Percentiles rank a stretch among this genome's conserved stretches.
These are phyloP conservation scores for Zanthoxylum bungeanum DNA, from an alignment of 345 rosid species.

Conservation along the genomic window DNA sequence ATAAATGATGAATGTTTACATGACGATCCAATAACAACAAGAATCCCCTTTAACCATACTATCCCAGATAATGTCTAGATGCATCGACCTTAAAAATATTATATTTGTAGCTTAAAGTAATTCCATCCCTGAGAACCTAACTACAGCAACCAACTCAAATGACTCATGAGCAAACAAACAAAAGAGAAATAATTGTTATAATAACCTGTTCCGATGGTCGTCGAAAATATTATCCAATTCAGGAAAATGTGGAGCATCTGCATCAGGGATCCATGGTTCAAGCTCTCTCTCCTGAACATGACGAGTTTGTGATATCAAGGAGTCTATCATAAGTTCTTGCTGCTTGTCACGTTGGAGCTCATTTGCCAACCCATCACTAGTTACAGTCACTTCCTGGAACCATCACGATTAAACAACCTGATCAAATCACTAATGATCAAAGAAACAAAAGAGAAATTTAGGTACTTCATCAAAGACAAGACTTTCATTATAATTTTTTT, in stretches of 20 bases:
- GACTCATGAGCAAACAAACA: not conserved
- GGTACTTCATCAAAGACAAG: not conserved
- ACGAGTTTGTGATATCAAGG: conserved; percentile 65
- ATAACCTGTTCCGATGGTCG: conserved; percentile 60
- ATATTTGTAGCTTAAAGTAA: not conserved
- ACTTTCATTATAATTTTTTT: not conserved
- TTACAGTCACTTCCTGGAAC: conserved; percentile 73
- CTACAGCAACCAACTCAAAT: not conserved
- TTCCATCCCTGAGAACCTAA: not conserved
- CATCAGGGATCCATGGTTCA: conserved; percentile 84
- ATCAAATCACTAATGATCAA: conserved; percentile 1
- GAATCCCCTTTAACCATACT: not conserved
- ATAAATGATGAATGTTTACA: not conserved
- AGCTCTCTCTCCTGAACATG: conserved; percentile 74
- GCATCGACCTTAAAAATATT: not conserved
- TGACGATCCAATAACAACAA: not conserved
- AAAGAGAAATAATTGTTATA: conserved; percentile 10
- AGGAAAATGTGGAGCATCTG: conserved; percentile 54
- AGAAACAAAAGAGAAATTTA: not conserved
- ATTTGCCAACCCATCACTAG: conserved; percentile 51
- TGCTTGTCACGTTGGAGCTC: conserved; percentile 53
- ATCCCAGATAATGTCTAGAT: not conserved
- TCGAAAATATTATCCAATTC: conserved; percentile 76
- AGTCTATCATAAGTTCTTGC: conserved; percentile 71
- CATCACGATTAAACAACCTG: conserved; percentile 3